Conservation (phyloP, 345 rosid species). For the Capsella bursapastoris region DNA sequence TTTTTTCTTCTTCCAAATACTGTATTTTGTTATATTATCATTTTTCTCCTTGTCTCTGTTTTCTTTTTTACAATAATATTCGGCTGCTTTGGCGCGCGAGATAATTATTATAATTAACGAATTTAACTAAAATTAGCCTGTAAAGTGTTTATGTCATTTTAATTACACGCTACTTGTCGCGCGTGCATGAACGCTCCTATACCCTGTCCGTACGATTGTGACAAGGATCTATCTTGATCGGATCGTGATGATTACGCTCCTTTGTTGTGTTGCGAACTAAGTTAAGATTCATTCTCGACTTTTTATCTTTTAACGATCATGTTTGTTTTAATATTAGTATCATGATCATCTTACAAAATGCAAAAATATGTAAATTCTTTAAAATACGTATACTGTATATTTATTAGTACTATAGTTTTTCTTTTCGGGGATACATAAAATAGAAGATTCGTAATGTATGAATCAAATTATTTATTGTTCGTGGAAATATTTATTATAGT, state of each 20-base stretch:
- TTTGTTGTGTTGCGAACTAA: not conserved
- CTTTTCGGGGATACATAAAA: too few relatives aligned
- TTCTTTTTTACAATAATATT: constrained; percentile 10
- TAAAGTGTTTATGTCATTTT: not conserved
- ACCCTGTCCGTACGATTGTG: constrained; percentile 35
- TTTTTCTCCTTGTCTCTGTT: not conserved
- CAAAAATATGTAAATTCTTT: not conserved
- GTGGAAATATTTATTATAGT: constrained; percentile 36
- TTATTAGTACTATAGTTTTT: too few relatives aligned
- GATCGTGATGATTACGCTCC: constrained; percentile 24
- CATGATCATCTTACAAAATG: too few relatives aligned
- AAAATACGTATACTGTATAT: not conserved
- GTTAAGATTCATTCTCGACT: not conserved
- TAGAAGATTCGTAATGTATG: not conserved
- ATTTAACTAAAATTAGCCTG: not conserved
- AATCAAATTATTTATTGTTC: constrained; percentile 23
- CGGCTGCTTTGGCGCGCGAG: constrained; percentile 18
- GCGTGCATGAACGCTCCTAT: not conserved
- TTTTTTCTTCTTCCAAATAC: not conserved
- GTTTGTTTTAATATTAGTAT: not conserved
- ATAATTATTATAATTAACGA: not conserved
- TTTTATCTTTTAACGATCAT: not conserved
- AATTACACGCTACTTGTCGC: not conserved
- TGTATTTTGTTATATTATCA: not conserved
- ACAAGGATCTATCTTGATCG: not conserved